A percentile compares a stretch with the other conserved stretches of the same genome.
phyloP scores from a whole-genome alignment of 2,329 filamentous ascomycete genomes.

The Annulohypoxylon truncatum region DNA sequence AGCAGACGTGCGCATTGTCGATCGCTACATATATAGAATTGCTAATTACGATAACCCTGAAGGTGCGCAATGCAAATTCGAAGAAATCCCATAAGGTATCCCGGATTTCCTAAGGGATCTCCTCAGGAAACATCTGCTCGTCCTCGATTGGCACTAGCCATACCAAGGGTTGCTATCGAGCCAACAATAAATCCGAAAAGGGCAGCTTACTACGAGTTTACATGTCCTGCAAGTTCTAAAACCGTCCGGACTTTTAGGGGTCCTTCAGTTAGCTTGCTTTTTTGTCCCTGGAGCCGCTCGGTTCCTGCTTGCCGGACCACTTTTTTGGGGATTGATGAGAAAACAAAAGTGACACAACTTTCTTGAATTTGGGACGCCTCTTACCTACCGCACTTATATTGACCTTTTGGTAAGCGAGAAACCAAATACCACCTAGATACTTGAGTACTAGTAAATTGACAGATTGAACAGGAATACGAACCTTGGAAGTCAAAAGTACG shows the following conservation, averaged over 20 bases:
- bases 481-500: neutral
- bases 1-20: conserved; percentile 9
- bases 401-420: neutral
- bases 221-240: neutral
- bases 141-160: conserved; percentile 34
- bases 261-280: conserved; percentile 9
- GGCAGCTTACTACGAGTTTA: neutral
- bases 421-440: neutral
- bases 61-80: conserved; percentile 13
- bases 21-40: neutral
- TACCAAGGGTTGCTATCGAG: conserved; percentile 24
- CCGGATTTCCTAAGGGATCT: neutral
- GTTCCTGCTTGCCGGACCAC: conserved; percentile 5
- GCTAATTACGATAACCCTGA: neutral
- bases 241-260: conserved; percentile 9
- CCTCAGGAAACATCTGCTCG: no score
- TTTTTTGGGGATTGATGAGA: neutral
- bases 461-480: conserved; percentile 7
- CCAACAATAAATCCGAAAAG: conserved; percentile 5
- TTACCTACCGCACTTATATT: neutral
- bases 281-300: neutral
- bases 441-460: neutral
- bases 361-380: neutral
- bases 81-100: conserved; percentile 9
- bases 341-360: neutral